Conservation (phyloP, 2,329 filamentous ascomycete species). For the Phialophora macrospora region DNA sequence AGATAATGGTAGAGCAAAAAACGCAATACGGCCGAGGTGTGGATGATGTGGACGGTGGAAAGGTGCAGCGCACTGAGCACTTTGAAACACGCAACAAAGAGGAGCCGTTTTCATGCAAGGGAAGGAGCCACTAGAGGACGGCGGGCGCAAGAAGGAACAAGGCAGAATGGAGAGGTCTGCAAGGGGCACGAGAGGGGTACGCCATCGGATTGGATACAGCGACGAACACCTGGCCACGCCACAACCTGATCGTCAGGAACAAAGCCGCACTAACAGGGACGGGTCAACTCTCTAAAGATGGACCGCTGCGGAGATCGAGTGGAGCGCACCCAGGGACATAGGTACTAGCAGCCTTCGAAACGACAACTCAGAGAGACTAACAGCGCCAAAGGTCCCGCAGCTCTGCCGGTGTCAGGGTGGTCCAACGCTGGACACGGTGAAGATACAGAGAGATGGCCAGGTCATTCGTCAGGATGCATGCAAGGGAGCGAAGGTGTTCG, state of each 20-base stretch:
- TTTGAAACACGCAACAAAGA: constrained; percentile 16
- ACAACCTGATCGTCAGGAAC: constrained; percentile 31
- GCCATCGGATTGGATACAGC: constrained; percentile 15
- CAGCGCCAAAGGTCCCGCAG: constrained; percentile 4
- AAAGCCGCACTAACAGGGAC: constrained; percentile 9
- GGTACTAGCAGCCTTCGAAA: constrained; percentile 15
- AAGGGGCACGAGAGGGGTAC: constrained; percentile 14
- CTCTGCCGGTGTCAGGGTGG: background rate
- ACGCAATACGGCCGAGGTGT: background rate
- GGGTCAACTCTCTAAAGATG: constrained; percentile 6
- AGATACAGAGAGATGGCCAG: background rate
- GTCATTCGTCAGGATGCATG: background rate
- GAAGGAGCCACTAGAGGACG: constrained; percentile 8
- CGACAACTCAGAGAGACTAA: background rate
- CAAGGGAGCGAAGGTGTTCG: background rate
- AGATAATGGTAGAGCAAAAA: background rate
- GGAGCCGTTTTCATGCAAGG: constrained; percentile 5
- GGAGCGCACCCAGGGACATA: constrained; percentile 10
- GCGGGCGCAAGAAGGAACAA: constrained; percentile 13
- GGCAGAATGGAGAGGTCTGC: constrained; percentile 17
- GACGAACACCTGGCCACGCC: constrained; percentile 16
- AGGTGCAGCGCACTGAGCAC: constrained; percentile 7
- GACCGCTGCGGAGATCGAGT: constrained; percentile 21
- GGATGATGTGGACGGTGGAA: constrained; percentile 5
- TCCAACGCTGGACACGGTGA: constrained; percentile 1